Evolutionary conservation across 495 filamentous ascomycete genomes (phyloP).

Genomic region (Jackrogersella multiformis): DNA sequence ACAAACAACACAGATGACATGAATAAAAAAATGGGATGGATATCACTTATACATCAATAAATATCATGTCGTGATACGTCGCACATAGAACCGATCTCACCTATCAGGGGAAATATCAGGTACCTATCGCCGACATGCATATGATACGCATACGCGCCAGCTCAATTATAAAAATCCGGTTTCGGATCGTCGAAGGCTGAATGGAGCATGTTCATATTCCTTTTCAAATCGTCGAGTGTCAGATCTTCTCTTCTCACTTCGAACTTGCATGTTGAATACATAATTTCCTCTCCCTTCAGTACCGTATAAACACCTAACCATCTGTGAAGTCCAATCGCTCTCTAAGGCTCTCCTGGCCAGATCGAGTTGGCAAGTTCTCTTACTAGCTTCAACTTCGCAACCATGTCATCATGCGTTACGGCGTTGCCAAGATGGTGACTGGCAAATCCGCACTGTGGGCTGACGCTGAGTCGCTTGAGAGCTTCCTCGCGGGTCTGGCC

Average conservation of each 20-base stretch:
- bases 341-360: slow-evolving; percentile 67
- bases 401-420: slow-evolving; percentile 68
- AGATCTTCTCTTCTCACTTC: slow-evolving; percentile 1
- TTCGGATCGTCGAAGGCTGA: slow-evolving; percentile 3
- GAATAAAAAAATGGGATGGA: no score
- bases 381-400: slow-evolving; percentile 69
- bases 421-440: slow-evolving; percentile 69
- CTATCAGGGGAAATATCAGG: neutral
- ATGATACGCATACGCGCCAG: neutral
- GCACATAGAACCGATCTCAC: slow-evolving; percentile 10
- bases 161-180: neutral
- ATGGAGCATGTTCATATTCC: no score
- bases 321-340: neutral
- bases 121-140: neutral
- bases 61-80: neutral
- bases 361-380: slow-evolving; percentile 69
- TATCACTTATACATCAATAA: neutral
- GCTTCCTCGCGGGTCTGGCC: slow-evolving; percentile 65
- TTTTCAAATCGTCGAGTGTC: slow-evolving; percentile 7
- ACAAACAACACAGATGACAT: no score
- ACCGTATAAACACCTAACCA: neutral
- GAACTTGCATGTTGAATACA: slow-evolving; percentile 43
- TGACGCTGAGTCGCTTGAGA: slow-evolving; percentile 68
- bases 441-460: slow-evolving; percentile 76
- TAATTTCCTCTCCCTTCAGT: slow-evolving; percentile 9